Percentiles rank a stretch among this genome's conserved stretches.
Evolutionary conservation across 495 filamentous ascomycete species (phyloP).

Genomic region (Aspergillus cavernicola): DNA sequence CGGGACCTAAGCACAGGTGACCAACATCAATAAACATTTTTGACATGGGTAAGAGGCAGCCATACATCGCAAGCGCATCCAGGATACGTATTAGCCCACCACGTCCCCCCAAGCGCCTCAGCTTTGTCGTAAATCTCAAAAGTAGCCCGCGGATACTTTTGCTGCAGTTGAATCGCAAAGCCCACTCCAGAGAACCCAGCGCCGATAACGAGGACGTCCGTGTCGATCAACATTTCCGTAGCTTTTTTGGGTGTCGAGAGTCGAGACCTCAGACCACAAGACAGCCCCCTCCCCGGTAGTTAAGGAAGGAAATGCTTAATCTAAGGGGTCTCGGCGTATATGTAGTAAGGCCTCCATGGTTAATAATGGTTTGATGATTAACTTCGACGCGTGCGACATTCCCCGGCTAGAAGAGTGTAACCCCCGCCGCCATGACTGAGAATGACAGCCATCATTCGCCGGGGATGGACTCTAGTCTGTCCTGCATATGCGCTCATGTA

Average conservation of each 20-base stretch:
- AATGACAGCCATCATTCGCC: background rate
- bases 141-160: slow-evolving; percentile 41
- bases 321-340: background rate
- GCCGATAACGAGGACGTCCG: slow-evolving; percentile 42
- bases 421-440: background rate
- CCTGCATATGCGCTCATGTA: background rate
- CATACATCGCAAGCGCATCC: slow-evolving; percentile 26
- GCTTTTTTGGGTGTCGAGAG: background rate
- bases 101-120: slow-evolving; percentile 21
- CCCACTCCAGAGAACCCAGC: slow-evolving; percentile 58
- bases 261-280: background rate
- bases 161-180: slow-evolving; percentile 52
- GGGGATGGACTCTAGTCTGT: background rate
- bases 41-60: background rate
- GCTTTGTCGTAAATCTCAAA: slow-evolving; percentile 23
- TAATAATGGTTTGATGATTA: background rate
- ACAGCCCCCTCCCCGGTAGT: background rate
- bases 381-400: background rate
- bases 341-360: background rate
- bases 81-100: slow-evolving; percentile 27
- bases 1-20: slow-evolving; percentile 15
- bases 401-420: background rate
- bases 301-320: background rate
- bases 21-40: background rate
- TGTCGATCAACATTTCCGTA: background rate